Evolutionary conservation across 2,329 filamentous ascomycete genomes (phyloP).

Genomic region (Aulographum hederae): DNA sequence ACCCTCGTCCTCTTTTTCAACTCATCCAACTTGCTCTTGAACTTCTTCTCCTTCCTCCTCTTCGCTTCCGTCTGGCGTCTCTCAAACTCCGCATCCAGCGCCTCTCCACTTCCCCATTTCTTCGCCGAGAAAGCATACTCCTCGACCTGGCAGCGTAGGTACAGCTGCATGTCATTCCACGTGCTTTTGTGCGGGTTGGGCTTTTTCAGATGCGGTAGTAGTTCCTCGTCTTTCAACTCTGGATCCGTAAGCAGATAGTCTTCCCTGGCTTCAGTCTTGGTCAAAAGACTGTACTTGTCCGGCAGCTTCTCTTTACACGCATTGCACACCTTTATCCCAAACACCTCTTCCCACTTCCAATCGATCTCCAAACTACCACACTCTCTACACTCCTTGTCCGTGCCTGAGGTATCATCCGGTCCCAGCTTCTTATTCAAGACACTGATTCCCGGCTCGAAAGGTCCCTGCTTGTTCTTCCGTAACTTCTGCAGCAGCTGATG

Average conservation of each 20-base stretch:
- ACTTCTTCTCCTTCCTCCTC: constrained; percentile 73
- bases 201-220: constrained; percentile 71
- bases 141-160: constrained; percentile 82
- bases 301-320: constrained; percentile 76
- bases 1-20: constrained; percentile 86
- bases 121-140: constrained; percentile 66
- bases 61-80: constrained; percentile 65
- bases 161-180: constrained; percentile 99
- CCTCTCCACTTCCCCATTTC: constrained; percentile 83
- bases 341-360: constrained; percentile 83
- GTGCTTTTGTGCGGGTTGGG: constrained; percentile 92
- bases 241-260: constrained; percentile 92
- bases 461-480: constrained; percentile 55
- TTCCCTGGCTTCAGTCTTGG: constrained; percentile 89
- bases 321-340: constrained; percentile 57
- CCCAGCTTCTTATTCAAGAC: constrained; percentile 44
- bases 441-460: constrained; percentile 79
- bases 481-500: constrained; percentile 58
- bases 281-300: constrained; percentile 87
- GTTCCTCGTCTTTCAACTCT: constrained; percentile 72
- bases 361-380: constrained; percentile 78
- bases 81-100: constrained; percentile 76
- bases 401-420: constrained; percentile 28
- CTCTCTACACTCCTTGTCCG: constrained; percentile 62
- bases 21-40: constrained; percentile 73